Base-by-base conservation (phyloP, 371 early-diverging fungal genomes). In the Apophysomyces ossiformis region DNA sequence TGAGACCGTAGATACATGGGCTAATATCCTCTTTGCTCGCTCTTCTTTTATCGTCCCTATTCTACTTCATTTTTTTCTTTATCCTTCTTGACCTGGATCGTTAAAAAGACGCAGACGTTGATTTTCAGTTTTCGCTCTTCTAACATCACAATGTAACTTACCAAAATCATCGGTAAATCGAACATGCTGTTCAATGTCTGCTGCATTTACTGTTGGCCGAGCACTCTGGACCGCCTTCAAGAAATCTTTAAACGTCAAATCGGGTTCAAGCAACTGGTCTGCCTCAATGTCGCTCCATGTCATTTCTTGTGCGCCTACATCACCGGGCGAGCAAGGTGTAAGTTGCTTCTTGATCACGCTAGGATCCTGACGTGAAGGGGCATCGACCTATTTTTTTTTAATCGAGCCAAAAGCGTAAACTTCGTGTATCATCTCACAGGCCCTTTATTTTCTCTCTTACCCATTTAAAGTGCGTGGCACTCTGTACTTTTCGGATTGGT, bases 321-420 rank as follows among this genome's bases (percentile, higher is more conserved):
- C 98, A 11, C 97, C 98, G 0, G 98, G 96, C 35, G 96, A 96
- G 70, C 98, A 98, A 8, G 99, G 99, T 21, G 95, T 96, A 70
- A 95, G 78, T 64, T 89, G 87, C 32, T 76, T 66, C 56, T 70
- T 83, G 9, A 74, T 85, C 46, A 78, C 70, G 16, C 50, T 61
- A 4, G 88, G 85, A 56, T 92, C 90, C 1, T 77, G 73, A 2
- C 90, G 81, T 65, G 82, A 78, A n/a, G 91, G 91, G 36, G 90
- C 91, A 41, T 82, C 78, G 0, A 83, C 81, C 82, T 87, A 26
- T 2, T 26, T 26, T 26, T 26, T 26, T 26, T 26, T 26, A 26
- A 26, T 26, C 32, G 32, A 26, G 32, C 32, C 1, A 26, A 26
- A 26, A 26, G 3, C 32, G 3, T 26, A 2, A 26, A 26, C 32